Evolutionary conservation across 345 rosid genomes (phyloP), one percentile per base, ranked within the genome.

Genomic region (Salix koriyanagi): DNA sequence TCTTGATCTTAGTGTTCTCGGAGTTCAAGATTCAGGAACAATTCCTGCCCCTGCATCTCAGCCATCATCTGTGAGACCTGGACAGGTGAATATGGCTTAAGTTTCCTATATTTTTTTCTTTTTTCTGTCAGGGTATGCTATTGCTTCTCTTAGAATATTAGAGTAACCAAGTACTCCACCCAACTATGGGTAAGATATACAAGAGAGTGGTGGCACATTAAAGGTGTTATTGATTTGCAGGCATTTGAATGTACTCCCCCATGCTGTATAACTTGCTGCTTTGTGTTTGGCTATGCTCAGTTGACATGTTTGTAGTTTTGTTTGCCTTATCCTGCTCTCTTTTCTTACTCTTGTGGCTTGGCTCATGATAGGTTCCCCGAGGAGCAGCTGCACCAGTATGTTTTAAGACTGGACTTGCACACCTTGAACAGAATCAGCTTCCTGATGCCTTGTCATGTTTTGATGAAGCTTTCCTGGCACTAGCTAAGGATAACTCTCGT

Each of bases 391-490:
- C 99, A 84, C 69, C 99, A 7, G 71, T 89, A 69, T 96, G 99
- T 86, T 96, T 96, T 88, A 96, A 92, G 89, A 88, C 79, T 74
- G 99, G 99, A 72, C 93, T 96, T 79, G 92, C 92, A 72, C 99
- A 93, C 86, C 98, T 96, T 75, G 98, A 96, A 83, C 99, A 86
- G 85, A 96, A 96, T 82, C 99, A 96, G 82, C 99, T 96, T 72
- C 84, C 98, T 14, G 99, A 96, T 88, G 97, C 99, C 52, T 81
- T 96, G 73, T 93, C 98, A 70, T 93, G 98, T 86, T 96, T 93
- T 41, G 94, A 96, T 67, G 97, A 96, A 87, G 98, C 97, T 76
- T 96, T 96, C 86, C 87, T 96, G 64, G 99, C 98, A 69, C 88
- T 93, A 64, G 98, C 99, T 44, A 96, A 93, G 90, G 99, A 96